Conservation (phyloP, 225 moss, liverwort and hornwort species). For the Neckera pumila region DNA sequence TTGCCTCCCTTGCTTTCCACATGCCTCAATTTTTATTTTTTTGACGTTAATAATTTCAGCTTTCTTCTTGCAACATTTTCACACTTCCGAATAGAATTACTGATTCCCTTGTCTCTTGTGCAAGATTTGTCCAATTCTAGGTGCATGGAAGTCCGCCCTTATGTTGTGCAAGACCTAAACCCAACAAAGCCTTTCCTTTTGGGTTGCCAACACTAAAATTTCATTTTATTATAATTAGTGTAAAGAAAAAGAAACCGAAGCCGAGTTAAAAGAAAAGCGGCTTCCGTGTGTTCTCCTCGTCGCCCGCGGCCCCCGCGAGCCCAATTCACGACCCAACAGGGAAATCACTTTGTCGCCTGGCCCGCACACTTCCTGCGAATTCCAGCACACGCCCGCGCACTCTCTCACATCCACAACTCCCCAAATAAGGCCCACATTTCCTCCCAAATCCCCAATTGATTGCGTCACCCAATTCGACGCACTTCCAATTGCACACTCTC, state of each 20-base stretch:
- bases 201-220: too few species aligned
- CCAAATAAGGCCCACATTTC: neutral
- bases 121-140: neutral
- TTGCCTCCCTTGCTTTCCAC: neutral
- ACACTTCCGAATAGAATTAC: neutral
- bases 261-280: neutral
- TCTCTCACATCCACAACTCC: neutral
- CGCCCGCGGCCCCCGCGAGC: neutral
- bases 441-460: neutral
- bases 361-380: neutral
- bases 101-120: neutral
- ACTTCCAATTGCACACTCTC: neutral
- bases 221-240: too few species aligned
- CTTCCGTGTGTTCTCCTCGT: neutral
- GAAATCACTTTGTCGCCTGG: neutral
- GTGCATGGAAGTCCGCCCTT: fast-evolving
- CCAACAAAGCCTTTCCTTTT: too few species aligned
- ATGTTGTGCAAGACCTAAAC: neutral
- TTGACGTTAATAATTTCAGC: neutral
- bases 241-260: neutral
- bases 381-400: neutral
- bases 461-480: neutral
- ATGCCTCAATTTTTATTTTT: neutral
- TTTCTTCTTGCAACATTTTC: neutral
- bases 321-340: neutral